Conservation (phyloP, 306 rosid species). For the Begonia fuchsioides region DNA sequence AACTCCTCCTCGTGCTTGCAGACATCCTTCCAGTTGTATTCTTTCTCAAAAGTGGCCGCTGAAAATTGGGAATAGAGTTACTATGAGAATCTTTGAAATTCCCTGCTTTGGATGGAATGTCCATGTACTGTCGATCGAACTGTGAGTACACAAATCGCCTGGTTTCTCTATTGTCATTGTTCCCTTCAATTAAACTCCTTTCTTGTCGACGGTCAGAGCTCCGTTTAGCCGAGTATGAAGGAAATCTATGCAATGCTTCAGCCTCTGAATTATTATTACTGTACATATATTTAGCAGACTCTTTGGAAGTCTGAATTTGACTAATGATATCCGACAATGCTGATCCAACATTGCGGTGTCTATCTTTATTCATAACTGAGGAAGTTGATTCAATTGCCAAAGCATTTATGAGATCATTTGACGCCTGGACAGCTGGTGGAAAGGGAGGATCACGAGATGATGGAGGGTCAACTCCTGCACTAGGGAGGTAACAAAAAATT, state of each 20-base stretch:
- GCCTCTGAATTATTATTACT: slow-evolving; percentile 29
- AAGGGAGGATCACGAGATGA: slow-evolving; percentile 99
- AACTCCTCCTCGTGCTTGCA: slow-evolving; percentile 78
- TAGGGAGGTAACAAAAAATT: slow-evolving; percentile 15
- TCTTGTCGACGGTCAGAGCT: slow-evolving; percentile 48
- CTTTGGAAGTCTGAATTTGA: slow-evolving; percentile 96
- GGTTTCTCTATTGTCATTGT: slow-evolving; percentile 43
- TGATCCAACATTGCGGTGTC: slow-evolving; percentile 72
- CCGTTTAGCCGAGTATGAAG: slow-evolving; percentile 52
- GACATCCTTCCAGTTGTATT: slow-evolving; percentile 61
- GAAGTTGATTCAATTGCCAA: slow-evolving; percentile 38
- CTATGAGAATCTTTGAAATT: slow-evolving; percentile 59
- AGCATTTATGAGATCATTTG: slow-evolving; percentile 52
- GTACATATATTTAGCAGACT: slow-evolving; percentile 49
- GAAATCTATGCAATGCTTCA: slow-evolving; percentile 39
- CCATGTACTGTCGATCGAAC: slow-evolving; percentile 53
- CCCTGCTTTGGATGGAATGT: slow-evolving; percentile 50
- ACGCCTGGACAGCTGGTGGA: slow-evolving; percentile 79
- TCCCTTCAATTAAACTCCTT: slow-evolving; percentile 51
- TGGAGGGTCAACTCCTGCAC: slow-evolving; percentile 99
- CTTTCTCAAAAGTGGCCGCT: slow-evolving; percentile 88
- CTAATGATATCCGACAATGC: slow-evolving; percentile 82
- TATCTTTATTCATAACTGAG: slow-evolving; percentile 43
- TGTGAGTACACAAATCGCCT: slow-evolving; percentile 47
- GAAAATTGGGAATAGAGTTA: slow-evolving; percentile 80